A percentile compares a stretch with the other conserved stretches of the same genome.
Evolutionary conservation across 225 moss, liverwort and hornwort species (phyloP).

Genomic region (Pseudisothecium myosuroides): DNA sequence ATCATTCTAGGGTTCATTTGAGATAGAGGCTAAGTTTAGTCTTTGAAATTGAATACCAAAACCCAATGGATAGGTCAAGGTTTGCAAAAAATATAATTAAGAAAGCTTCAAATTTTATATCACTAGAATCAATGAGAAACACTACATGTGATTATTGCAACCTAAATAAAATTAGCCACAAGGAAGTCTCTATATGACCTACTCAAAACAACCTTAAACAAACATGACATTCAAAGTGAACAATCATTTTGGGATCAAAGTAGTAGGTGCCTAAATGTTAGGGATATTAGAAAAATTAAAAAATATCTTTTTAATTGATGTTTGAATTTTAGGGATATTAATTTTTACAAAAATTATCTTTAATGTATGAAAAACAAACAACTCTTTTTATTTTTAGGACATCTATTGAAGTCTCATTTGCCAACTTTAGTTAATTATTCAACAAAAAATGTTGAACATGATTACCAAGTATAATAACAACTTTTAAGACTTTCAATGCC

Average conservation of each 20-base stretch:
- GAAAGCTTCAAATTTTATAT: no score
- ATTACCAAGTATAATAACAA: accelerated
- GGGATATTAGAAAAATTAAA: neutral
- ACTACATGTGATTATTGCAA: no score
- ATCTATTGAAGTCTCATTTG: neutral
- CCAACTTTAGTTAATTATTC: neutral
- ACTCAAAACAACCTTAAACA: no score
- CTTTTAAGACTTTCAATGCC: neutral
- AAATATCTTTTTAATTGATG: neutral
- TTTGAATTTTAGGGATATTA: neutral
- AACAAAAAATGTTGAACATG: accelerated
- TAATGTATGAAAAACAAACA: neutral
- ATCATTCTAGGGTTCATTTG: neutral
- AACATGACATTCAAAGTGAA: no score
- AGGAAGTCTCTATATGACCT: no score
- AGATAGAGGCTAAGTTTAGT: neutral
- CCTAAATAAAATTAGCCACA: no score
- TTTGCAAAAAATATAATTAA: no score
- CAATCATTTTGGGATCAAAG: no score
- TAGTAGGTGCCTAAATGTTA: neutral
- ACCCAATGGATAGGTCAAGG: accelerated
- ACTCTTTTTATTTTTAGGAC: neutral
- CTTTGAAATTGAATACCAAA: neutral
- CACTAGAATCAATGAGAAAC: no score
- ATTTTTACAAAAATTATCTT: neutral